A percentile compares a stretch with the other conserved stretches of the same genome.
These are phyloP conservation scores for Centrapalus pauciflorus DNA, from an alignment of 129 eudicot genomes.

Conservation along the genomic window DNA sequence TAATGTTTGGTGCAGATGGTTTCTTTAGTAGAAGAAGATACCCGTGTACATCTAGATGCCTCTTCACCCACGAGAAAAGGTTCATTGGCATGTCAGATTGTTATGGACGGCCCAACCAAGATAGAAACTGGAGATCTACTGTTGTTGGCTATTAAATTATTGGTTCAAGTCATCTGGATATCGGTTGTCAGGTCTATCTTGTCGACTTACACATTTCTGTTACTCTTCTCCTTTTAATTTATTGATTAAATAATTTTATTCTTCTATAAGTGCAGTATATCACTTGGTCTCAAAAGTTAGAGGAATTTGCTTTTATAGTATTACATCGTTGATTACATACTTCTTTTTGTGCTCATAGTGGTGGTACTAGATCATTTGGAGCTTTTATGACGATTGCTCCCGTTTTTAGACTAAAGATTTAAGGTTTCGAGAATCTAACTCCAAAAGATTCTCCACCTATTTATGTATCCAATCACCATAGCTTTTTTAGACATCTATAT, in stretches of 20 bases:
- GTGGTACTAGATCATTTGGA: conserved; percentile 84
- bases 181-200: conserved; percentile 55
- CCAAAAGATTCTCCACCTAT: conserved; percentile 65
- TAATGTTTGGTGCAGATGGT: conserved; percentile 24
- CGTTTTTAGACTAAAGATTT: conserved; percentile 51
- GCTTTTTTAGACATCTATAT: conserved; percentile 86
- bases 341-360: conserved; percentile 70
- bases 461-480: conserved; percentile 92
- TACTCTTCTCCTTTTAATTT: neutral
- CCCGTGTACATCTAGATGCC: conserved; percentile 24
- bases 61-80: conserved; percentile 21
- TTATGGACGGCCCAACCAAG: conserved; percentile 17
- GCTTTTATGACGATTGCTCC: conserved; percentile 57
- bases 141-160: conserved; percentile 66
- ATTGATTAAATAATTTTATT: neutral
- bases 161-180: conserved; percentile 57
- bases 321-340: conserved; percentile 69
- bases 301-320: conserved; percentile 75
- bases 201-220: neutral
- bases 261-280: conserved; percentile 46
- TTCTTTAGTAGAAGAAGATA: conserved; percentile 17
- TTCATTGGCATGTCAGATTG: conserved; percentile 13
- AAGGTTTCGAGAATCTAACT: conserved; percentile 76
- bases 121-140: conserved; percentile 35
- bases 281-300: conserved; percentile 53